Percentiles rank a stretch among this genome's conserved stretches.
Evolutionary conservation across 176 grass and related monocot species (phyloP).

Genomic region (Oryza glumipatula): DNA sequence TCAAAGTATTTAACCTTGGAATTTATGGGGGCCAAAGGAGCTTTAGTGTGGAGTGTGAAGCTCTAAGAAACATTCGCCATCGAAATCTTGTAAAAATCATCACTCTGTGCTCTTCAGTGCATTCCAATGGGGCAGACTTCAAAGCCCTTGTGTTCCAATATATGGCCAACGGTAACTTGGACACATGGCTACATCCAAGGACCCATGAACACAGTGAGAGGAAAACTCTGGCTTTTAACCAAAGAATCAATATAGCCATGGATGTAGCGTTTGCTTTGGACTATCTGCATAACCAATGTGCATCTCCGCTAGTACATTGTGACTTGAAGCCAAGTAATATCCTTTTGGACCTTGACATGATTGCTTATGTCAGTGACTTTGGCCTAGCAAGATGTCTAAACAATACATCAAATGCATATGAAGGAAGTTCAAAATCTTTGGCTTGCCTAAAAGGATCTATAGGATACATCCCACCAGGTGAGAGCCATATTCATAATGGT

Average conservation of each 20-base stretch:
- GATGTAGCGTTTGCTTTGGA: conserved; percentile 47
- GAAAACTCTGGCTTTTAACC: conserved; percentile 22
- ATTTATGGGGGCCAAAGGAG: conserved; percentile 41
- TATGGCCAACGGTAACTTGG: conserved; percentile 66
- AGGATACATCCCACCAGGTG: conserved; percentile 57
- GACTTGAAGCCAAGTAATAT: conserved; percentile 58
- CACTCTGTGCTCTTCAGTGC: conserved; percentile 53
- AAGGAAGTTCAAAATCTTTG: conserved; percentile 33
- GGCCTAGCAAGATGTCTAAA: conserved; percentile 43
- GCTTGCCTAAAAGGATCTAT: conserved; percentile 42
- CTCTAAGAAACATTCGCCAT: conserved; percentile 40
- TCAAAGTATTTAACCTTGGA: conserved; percentile 59
- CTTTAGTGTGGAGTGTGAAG: conserved; percentile 51
- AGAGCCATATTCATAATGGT: neutral
- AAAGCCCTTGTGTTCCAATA: conserved; percentile 66
- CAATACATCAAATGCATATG: conserved; percentile 17
- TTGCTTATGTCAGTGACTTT: conserved; percentile 37
- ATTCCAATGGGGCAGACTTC: conserved; percentile 49
- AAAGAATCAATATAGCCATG: conserved; percentile 38
- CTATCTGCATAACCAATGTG: conserved; percentile 59
- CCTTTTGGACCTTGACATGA: conserved; percentile 50
- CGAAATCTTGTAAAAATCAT: conserved; percentile 63
- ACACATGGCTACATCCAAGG: conserved; percentile 55
- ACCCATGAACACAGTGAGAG: neutral
- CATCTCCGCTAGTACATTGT: conserved; percentile 35